phyloP scores from a whole-genome alignment of 441 rosid species.

The Sinapis alba region DNA sequence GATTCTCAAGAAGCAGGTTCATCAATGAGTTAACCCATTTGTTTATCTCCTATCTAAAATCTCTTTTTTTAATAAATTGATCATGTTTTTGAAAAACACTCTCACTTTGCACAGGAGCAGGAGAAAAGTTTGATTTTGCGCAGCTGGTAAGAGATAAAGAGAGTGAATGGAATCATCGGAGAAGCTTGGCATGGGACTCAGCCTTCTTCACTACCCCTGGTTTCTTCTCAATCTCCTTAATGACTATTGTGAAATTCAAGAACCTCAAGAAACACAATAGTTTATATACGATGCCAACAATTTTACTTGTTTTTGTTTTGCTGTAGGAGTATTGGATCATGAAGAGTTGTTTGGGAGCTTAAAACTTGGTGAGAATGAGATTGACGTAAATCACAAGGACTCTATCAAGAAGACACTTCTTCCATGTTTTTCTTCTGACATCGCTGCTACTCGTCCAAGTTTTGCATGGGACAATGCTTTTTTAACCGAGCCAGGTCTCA shows the following conservation, averaged over 20 bases:
- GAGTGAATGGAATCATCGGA: conserved; percentile 46
- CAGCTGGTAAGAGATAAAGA: neutral
- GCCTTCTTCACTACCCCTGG: conserved; percentile 79
- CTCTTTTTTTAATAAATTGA: neutral
- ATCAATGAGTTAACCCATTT: conserved; percentile 19
- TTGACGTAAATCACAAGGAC: conserved; percentile 18
- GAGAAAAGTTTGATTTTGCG: conserved; percentile 12
- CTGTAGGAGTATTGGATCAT: conserved; percentile 63
- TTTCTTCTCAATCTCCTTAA: conserved; percentile 18
- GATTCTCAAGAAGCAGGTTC: conserved; percentile 20
- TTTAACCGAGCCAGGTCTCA: conserved; percentile 58
- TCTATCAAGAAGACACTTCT: conserved; percentile 25
- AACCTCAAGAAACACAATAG: neutral
- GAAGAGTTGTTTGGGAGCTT: conserved; percentile 62
- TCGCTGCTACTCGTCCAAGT: conserved; percentile 52
- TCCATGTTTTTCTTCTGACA: conserved; percentile 30
- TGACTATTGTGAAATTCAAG: neutral
- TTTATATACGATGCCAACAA: neutral
- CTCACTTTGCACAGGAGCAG: conserved; percentile 4
- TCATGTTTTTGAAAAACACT: conserved; percentile 11
- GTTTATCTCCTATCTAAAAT: neutral
- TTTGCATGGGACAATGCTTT: conserved; percentile 79
- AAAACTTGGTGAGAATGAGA: conserved; percentile 42
- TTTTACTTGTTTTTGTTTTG: neutral
- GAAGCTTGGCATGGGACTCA: conserved; percentile 81